These are phyloP conservation scores for Penicillium crystallinum DNA, from an alignment of 495 filamentous ascomycete species.

Conservation along the genomic window DNA sequence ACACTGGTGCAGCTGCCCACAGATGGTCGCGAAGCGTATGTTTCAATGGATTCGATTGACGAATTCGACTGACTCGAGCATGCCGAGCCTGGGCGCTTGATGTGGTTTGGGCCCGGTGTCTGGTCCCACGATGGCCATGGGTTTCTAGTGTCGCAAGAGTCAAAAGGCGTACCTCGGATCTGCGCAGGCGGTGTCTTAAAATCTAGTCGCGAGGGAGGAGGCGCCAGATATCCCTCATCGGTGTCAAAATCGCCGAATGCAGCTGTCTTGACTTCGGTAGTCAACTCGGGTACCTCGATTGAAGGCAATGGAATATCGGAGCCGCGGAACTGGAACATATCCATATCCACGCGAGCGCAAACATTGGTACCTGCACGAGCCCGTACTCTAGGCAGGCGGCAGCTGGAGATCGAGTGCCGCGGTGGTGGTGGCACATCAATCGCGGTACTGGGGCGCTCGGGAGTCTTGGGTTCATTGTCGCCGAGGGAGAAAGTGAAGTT, in stretches of 20 bases:
- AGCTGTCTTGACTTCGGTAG: constrained; percentile 18
- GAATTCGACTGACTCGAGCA: constrained; percentile 65
- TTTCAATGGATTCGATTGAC: constrained; percentile 63
- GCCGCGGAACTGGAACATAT: constrained; percentile 26
- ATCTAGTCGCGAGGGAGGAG: constrained; percentile 45
- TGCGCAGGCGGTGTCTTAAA: constrained; percentile 62
- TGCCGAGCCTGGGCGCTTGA: constrained; percentile 52
- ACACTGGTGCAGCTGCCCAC: constrained; percentile 64
- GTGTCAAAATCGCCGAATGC: constrained; percentile 17
- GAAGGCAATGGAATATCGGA: constrained; percentile 53
- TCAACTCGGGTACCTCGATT: constrained; percentile 49
- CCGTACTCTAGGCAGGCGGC: constrained; percentile 39
- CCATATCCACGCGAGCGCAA: constrained; percentile 33
- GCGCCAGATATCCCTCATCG: constrained; percentile 46
- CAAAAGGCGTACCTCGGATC: constrained; percentile 36
- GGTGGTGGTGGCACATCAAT: constrained; percentile 44
- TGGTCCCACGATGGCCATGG: constrained; percentile 32
- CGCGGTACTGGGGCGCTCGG: constrained; percentile 44
- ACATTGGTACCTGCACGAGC: constrained; percentile 44
- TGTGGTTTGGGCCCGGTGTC: constrained; percentile 28
- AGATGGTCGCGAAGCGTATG: constrained; percentile 58
- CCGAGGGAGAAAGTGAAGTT: constrained; percentile 60
- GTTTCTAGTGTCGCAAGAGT: constrained; percentile 21
- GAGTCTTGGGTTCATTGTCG: constrained; percentile 52
- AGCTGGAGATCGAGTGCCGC: constrained; percentile 47